These are phyloP conservation scores for Apiospora rasikravindrae DNA, from an alignment of 2,329 filamentous ascomycete species.

Conservation along the genomic window DNA sequence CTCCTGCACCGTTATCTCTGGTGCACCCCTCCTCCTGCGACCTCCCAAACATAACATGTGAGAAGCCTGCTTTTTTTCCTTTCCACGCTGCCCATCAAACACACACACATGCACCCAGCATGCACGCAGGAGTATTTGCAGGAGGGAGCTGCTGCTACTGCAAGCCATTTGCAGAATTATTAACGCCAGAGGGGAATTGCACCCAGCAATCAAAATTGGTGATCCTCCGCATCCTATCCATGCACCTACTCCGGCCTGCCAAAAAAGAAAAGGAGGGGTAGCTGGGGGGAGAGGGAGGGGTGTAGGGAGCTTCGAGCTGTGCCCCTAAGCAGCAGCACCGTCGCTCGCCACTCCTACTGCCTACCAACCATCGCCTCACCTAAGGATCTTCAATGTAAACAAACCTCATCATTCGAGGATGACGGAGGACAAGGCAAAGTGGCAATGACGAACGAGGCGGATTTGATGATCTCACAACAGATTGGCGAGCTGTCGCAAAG, in stretches of 20 bases:
- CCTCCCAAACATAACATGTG: conserved; percentile 4
- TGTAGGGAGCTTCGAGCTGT: not conserved
- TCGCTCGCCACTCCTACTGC: not conserved
- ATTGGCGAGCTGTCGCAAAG: conserved; percentile 1
- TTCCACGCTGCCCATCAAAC: not conserved
- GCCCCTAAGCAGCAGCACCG: not conserved
- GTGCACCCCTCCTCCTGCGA: not conserved
- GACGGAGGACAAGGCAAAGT: not conserved
- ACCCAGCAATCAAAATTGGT: not conserved
- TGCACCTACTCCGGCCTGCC: not conserved
- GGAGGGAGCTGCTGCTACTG: conserved; percentile 1
- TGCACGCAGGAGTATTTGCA: not conserved
- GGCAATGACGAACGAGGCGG: not conserved
- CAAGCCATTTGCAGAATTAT: not conserved
- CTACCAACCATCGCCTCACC: not conserved
- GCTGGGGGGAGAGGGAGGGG: not conserved
- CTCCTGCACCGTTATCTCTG: conserved; percentile 8
- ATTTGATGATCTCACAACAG: not conserved
- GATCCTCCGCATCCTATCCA: not conserved
- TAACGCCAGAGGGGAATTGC: not conserved
- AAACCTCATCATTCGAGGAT: not conserved
- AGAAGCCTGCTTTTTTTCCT: conserved; percentile 14
- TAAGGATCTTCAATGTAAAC: not conserved
- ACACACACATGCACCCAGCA: not conserved
- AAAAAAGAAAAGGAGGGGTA: not conserved